Evolutionary conservation across 1,284 basidiomycete genomes (phyloP), one percentile per base, ranked within the genome.

Genomic region (Leccinum subspadiceum): DNA sequence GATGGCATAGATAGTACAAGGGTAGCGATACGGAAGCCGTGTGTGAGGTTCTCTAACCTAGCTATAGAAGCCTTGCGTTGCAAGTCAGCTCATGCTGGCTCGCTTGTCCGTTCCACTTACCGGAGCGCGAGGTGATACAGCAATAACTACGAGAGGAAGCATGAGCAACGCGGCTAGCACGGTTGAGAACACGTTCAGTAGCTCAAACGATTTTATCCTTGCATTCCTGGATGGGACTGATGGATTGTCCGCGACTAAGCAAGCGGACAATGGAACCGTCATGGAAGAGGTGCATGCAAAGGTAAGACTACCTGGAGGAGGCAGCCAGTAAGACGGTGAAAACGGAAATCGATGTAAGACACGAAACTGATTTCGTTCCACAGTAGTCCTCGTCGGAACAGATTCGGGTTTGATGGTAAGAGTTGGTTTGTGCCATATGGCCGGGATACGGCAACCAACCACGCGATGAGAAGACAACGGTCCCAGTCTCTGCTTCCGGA

Each of bases 361-460:
- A 82, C 85, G 61, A 64, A 65, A 90, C 89, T 81, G 59, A 84
- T 78, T 63, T 82, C 83, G 66, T 85, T 81, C 85, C 86, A 88
- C 39, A 88, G 74, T 37, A 76, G 68, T 24, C 85, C 84, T 57
- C 77, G 69, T 53, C 72, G 76, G 17, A 77, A 64, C 72, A 77
- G 78, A 44, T 72, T 73, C 22, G 74, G 64, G 46, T 75, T 74
- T 9, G 69, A 65, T 9, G 67, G 65, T n/a, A 70, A 70, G 13
- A 80, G 73, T 9, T 76, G 71, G 20, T 80, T 81, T 52, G 78
- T 73, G 0, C 77, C 71, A 68, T 85, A 78, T 20, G 83, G 80
- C 63, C 81, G 81, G 15, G 78, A 75, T 12, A 81, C 76, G 54
- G 76, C 81, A 12, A 75, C 70, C 56, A 89, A 70, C 89, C 88